phyloP scores from a whole-genome alignment of 139 green algal genomes.

The Coccomyxa sp. region DNA sequence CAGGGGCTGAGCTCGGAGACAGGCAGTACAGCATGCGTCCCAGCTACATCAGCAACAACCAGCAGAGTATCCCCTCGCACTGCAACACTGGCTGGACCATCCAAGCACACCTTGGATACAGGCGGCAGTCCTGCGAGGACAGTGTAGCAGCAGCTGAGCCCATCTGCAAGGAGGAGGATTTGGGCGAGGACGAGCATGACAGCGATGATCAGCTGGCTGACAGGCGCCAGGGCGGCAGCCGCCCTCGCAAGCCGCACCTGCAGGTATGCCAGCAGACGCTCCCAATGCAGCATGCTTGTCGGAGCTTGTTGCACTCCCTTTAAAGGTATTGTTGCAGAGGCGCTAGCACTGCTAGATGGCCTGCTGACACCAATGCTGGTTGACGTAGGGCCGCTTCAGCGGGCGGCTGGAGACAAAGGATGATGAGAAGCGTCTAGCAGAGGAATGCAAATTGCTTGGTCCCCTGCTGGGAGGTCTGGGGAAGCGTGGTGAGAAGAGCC shows the following conservation, averaged over 20 bases:
- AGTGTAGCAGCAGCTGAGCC: not conserved
- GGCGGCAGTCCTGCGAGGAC: not conserved
- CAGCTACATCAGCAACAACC: not conserved
- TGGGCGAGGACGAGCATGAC: not conserved
- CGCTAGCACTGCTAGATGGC: too few species aligned
- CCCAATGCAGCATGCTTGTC: not conserved
- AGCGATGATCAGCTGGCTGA: not conserved
- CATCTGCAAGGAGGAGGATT: too few species aligned
- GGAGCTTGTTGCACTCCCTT: too few species aligned
- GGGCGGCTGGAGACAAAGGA: slow-evolving; percentile 79
- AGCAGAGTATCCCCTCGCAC: not conserved
- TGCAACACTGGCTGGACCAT: not conserved
- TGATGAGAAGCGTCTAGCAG: slow-evolving; percentile 71
- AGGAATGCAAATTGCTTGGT: slow-evolving; percentile 75
- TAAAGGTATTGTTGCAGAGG: too few species aligned
- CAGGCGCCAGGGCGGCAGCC: not conserved
- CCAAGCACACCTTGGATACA: not conserved
- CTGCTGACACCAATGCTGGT: too few species aligned
- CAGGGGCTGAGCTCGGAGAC: too few species aligned
- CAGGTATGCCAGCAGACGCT: slow-evolving; percentile 7
- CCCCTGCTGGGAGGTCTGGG: slow-evolving; percentile 65
- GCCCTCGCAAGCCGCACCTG: slow-evolving; percentile 19
- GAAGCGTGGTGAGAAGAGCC: slow-evolving; percentile 58
- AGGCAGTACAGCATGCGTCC: not conserved
- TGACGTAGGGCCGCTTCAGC: slow-evolving; percentile 5